These are phyloP conservation scores for Wickerhamomyces chambardii DNA, from an alignment of 805 yeast species.

Conservation along the genomic window DNA sequence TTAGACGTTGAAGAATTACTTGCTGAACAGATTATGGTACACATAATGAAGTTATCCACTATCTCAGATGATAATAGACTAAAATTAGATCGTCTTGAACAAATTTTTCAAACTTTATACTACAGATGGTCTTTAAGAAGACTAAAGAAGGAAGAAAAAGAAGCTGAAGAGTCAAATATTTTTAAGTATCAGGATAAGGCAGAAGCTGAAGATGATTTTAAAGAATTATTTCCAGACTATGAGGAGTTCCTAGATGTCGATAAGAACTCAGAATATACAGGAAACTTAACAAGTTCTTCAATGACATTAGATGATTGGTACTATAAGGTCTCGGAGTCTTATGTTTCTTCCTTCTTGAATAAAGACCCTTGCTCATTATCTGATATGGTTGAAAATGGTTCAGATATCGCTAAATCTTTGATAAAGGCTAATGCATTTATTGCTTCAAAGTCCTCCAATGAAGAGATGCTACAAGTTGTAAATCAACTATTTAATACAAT, in stretches of 20 bases:
- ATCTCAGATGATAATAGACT: constrained; percentile 9
- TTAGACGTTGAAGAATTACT: constrained; percentile 32
- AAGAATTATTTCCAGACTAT: constrained; percentile 76
- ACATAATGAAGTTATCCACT: constrained; percentile 29
- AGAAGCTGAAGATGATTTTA: constrained; percentile 76
- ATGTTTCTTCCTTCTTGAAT: constrained; percentile 31
- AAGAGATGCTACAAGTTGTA: constrained; percentile 24
- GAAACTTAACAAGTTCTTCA: constrained; percentile 8
- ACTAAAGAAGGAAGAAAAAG: constrained; percentile 55
- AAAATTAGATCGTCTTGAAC: constrained; percentile 23
- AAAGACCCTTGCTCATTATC: constrained; percentile 9
- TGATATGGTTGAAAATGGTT: constrained; percentile 32
- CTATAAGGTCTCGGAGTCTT: constrained; percentile 37
- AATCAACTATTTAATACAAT: constrained; percentile 24
- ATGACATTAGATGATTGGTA: constrained; percentile 33
- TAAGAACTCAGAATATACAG: constrained; percentile 12
- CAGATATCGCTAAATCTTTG: constrained; percentile 21
- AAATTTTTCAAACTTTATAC: constrained; percentile 52
- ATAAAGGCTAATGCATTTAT: constrained; percentile 15
- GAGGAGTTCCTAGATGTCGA: constrained; percentile 48
- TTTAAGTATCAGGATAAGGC: constrained; percentile 58
- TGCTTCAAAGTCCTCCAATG: constrained; percentile 7
- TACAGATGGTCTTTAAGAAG: constrained; percentile 77
- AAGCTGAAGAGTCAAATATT: constrained; percentile 48
- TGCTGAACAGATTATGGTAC: constrained; percentile 43